Conservation (phyloP, 148 eudicot species). For the Cornus controversa region DNA sequence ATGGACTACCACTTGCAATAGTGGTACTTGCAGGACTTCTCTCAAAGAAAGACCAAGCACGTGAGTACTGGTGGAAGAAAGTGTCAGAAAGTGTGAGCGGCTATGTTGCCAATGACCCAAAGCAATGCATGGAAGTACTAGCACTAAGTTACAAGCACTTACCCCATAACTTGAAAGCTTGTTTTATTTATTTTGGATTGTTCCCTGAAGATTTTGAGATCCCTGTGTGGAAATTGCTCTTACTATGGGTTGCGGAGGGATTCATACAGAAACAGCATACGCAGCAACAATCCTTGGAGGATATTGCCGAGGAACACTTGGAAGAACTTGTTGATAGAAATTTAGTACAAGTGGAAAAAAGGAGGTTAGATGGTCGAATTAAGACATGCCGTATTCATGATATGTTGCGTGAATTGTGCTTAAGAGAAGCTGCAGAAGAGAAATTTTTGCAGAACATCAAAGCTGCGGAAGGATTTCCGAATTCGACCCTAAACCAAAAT, state of each 20-base stretch:
- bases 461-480: neutral
- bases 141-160: conserved; percentile 31
- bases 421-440: conserved; percentile 14
- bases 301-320: conserved; percentile 22
- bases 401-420: conserved; percentile 28
- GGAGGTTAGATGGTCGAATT: conserved; percentile 4
- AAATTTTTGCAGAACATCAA: conserved; percentile 3
- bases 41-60: conserved; percentile 11
- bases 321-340: conserved; percentile 24
- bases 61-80: conserved; percentile 22
- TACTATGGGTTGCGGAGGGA: conserved; percentile 24
- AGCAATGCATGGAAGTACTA: conserved; percentile 18
- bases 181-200: conserved; percentile 22
- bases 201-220: conserved; percentile 26
- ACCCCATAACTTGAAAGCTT: conserved; percentile 23
- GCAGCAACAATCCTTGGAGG: conserved; percentile 7
- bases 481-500: neutral
- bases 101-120: conserved; percentile 9
- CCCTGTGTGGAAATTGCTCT: conserved; percentile 9
- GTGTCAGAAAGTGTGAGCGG: conserved; percentile 25
- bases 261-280: neutral
- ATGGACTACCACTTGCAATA: conserved; percentile 39
- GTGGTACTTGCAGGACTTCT: conserved; percentile 40
- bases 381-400: conserved; percentile 25
- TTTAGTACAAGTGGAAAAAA: conserved; percentile 12